These are phyloP conservation scores for Nigrospora oryzae DNA, from an alignment of 2,329 filamentous ascomycete species.

Conservation along the genomic window DNA sequence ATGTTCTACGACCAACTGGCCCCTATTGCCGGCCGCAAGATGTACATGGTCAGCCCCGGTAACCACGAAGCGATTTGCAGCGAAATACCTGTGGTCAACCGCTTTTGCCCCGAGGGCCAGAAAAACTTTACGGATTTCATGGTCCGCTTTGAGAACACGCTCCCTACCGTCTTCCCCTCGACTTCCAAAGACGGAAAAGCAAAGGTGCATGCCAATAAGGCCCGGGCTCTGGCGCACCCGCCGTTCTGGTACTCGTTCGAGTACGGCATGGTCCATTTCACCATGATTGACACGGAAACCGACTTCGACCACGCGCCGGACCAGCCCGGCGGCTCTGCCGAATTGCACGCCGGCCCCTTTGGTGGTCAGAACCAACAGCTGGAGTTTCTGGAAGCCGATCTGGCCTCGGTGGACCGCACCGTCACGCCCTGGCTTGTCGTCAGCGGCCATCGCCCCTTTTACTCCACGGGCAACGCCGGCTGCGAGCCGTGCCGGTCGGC, in stretches of 20 bases:
- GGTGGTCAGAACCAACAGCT: slow-evolving; percentile 39
- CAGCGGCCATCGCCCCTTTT: slow-evolving; percentile 37
- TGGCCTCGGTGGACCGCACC: slow-evolving; percentile 45
- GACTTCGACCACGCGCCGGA: slow-evolving; percentile 44
- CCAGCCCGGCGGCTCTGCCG: slow-evolving; percentile 26
- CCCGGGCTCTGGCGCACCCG: slow-evolving; percentile 34
- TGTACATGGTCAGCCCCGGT: slow-evolving; percentile 48
- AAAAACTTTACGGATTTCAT: slow-evolving; percentile 54
- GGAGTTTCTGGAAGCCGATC: slow-evolving; percentile 44
- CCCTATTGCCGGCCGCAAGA: slow-evolving; percentile 42
- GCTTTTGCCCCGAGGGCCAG: slow-evolving; percentile 41
- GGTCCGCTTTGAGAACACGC: slow-evolving; percentile 42
- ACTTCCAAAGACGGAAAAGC: slow-evolving; percentile 32
- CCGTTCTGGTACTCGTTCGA: slow-evolving; percentile 54
- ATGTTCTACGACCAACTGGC: slow-evolving; percentile 47
- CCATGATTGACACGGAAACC: slow-evolving; percentile 49
- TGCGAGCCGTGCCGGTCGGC: slow-evolving; percentile 40
- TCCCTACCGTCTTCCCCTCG: slow-evolving; percentile 42
- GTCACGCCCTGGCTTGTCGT: slow-evolving; percentile 46
- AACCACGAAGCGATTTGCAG: slow-evolving; percentile 51
- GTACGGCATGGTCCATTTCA: slow-evolving; percentile 46
- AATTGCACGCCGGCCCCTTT: slow-evolving; percentile 40
- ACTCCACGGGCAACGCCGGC: slow-evolving; percentile 24
- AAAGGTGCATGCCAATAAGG: slow-evolving; percentile 33
- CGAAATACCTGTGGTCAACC: slow-evolving; percentile 27